Percentiles rank a stretch among this genome's conserved stretches.
These are phyloP conservation scores for Saraca asoca DNA, from an alignment of 331 rosid genomes.

Conservation along the genomic window DNA sequence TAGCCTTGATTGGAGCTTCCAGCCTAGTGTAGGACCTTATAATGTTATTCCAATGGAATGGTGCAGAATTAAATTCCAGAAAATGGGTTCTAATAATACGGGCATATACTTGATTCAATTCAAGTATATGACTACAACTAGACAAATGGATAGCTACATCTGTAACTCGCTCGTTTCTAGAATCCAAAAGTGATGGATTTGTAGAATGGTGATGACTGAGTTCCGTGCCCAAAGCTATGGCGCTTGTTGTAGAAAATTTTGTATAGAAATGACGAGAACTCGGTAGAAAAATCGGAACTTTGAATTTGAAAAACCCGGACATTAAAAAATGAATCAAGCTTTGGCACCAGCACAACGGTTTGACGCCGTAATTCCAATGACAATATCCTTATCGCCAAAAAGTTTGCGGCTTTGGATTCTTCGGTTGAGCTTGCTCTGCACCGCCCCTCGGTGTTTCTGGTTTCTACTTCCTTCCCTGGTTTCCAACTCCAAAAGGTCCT, in stretches of 20 bases:
- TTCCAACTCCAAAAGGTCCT: too few relatives aligned
- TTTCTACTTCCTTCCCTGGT: too few relatives aligned
- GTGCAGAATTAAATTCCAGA: conserved; percentile 42
- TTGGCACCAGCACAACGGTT: too few relatives aligned
- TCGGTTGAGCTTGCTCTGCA: too few relatives aligned
- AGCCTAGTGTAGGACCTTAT: conserved; percentile 61
- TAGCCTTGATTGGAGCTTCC: conserved; percentile 51
- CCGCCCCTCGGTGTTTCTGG: too few relatives aligned
- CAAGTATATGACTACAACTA: conserved; percentile 34
- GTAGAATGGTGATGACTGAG: background rate
- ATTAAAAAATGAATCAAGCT: background rate
- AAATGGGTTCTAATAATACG: conserved; percentile 46
- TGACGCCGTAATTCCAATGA: too few relatives aligned
- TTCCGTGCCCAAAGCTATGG: conserved; percentile 2
- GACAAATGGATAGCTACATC: conserved; percentile 38
- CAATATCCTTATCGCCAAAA: too few relatives aligned
- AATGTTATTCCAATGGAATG: conserved; percentile 69
- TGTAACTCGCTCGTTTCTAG: conserved; percentile 29
- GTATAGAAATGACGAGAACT: conserved; percentile 15
- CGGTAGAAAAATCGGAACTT: conserved; percentile 14
- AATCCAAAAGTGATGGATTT: background rate
- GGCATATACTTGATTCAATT: conserved; percentile 49
- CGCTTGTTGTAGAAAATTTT: background rate
- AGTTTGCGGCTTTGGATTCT: too few relatives aligned
- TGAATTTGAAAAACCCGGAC: conserved; percentile 34